Conservation (phyloP, 2,329 filamentous ascomycete species). For the Microdochium bolleyi region DNA sequence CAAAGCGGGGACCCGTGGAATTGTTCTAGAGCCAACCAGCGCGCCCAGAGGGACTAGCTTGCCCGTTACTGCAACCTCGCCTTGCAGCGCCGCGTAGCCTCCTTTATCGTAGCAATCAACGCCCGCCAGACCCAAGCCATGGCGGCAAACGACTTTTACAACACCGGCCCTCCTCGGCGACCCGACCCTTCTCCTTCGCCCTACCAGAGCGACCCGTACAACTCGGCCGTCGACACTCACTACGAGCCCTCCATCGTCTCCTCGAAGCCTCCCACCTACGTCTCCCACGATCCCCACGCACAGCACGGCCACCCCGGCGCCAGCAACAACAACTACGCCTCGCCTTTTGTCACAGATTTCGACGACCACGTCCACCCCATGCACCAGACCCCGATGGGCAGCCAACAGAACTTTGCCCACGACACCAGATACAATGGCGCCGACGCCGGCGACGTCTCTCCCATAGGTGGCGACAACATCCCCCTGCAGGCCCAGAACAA, state of each 20-base stretch:
- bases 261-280: slow-evolving; percentile 35
- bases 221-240: slow-evolving; percentile 8
- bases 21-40: background rate
- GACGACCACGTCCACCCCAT: slow-evolving; percentile 58
- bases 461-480: slow-evolving; percentile 42
- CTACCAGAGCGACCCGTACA: slow-evolving; percentile 28
- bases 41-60: background rate
- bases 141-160: slow-evolving; percentile 62
- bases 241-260: slow-evolving; percentile 32
- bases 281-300: slow-evolving; percentile 21
- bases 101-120: background rate
- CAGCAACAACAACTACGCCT: slow-evolving; percentile 23
- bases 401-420: slow-evolving; percentile 35
- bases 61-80: background rate
- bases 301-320: slow-evolving; percentile 19
- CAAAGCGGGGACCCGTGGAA: background rate
- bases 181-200: slow-evolving; percentile 28
- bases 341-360: slow-evolving; percentile 59
- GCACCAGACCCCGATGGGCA: slow-evolving; percentile 19
- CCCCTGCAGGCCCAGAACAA: slow-evolving; percentile 46
- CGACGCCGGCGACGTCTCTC: slow-evolving; percentile 27
- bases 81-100: background rate
- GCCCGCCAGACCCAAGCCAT: slow-evolving; percentile 24
- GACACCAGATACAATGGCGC: slow-evolving; percentile 51
- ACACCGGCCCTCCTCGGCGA: slow-evolving; percentile 27